Evolutionary conservation across 129 eudicot species (phyloP).

Genomic region (Helichrysum umbraculigerum): DNA sequence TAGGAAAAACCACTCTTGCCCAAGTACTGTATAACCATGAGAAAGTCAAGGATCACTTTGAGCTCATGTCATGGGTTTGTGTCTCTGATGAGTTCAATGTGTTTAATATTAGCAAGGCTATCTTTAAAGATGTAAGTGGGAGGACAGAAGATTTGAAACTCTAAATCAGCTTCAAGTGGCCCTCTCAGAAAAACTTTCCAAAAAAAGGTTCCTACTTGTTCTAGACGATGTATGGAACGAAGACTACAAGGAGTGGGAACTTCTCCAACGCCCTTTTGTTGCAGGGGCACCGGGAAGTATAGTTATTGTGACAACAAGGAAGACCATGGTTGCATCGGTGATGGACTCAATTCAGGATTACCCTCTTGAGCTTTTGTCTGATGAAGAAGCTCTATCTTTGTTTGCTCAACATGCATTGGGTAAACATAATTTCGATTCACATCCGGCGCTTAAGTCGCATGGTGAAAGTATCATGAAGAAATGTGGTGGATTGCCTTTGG

Average conservation of each 20-base stretch:
- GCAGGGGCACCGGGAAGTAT: neutral
- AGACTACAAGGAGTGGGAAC: neutral
- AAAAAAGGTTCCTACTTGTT: neutral
- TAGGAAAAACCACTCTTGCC: neutral
- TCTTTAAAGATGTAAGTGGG: neutral
- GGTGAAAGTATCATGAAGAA: neutral
- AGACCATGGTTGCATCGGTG: neutral
- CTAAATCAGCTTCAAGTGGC: conserved; percentile 15
- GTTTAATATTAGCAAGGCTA: neutral
- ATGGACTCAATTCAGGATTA: neutral
- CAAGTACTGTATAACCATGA: neutral
- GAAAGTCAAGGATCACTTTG: neutral
- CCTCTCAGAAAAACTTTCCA: neutral
- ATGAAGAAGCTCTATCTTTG: conserved; percentile 5
- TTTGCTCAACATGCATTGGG: neutral
- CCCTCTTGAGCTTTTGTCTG: neutral
- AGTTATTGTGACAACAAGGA: neutral
- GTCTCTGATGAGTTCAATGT: conserved; percentile 7
- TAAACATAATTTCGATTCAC: neutral
- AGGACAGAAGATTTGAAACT: neutral
- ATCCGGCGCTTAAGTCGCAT: neutral
- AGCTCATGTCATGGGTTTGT: conserved; percentile 20
- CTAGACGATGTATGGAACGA: conserved; percentile 6
- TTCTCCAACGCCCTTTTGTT: neutral
- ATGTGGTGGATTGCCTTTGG: neutral